Evolutionary conservation across 805 yeast genomes (phyloP), one percentile per base, ranked within the genome.

Genomic region (Candida berthetii): DNA sequence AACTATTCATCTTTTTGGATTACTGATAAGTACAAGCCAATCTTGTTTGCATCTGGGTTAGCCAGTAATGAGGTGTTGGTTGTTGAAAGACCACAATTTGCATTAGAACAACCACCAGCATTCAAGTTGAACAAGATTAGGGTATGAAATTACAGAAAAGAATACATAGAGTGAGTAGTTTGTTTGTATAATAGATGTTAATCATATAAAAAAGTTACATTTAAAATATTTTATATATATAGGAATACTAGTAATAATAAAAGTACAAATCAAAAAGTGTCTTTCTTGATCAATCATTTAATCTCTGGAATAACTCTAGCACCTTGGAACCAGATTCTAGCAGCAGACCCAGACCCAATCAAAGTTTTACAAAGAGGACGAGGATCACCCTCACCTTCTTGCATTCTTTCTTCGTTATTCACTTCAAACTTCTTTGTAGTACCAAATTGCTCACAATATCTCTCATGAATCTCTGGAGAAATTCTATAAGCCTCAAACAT

Each of bases 11-110:
- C 25, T 48, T 89, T 81, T 61, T 88, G 90, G 82, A 61, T 84
- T 43, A 81, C 91, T 4, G 74, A 74, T 37, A 85, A 85, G 54
- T 90, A 85, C 60, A 76, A 80, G 51, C 85, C 91, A 16, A 63
- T 89, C 29, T 63, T 90, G 43, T 73, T 65, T 47, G 89, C 80
- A 11, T 82, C 71, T 19, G 61, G 65, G 20, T 66, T 87, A 45
- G 69, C 74, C 42, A 60, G 65, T 2, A 62, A 70, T 15, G 90
- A 82, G 48, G 59, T 90, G 39, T 69, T 85, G 3, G 76, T 90
- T 24, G 76, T 88, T 32, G 97, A 90, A 60, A 74, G 89, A 59
- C 91, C 93, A 5, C 64, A 74, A 39, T 73, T 71, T 52, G 72
- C 79, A 36, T 64, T 75, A 43, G 72, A 79, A 24, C 61, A 74